Base-by-base conservation (phyloP, 139 green algal species). In the Ettlia oleoabundans region DNA sequence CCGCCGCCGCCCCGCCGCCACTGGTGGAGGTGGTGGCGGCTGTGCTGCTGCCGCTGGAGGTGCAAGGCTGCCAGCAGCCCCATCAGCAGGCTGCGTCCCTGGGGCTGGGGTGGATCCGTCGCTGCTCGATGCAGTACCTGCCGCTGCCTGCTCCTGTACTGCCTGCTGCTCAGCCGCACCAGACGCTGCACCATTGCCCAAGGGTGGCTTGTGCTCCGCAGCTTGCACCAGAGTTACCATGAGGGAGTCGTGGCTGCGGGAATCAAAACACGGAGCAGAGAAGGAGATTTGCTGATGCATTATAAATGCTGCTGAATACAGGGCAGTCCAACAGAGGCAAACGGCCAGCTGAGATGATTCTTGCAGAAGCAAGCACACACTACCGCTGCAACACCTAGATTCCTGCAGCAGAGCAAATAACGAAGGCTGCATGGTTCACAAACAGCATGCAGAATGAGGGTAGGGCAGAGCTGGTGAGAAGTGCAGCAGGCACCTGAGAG, bases 201-300 rank as follows among this genome's bases (percentile, higher is more conserved):
- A n/a, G n/a, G 41, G 41, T 33, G 32, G 24, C 32, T 51, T 35
- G 62, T 68, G 74, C 35, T 47, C 62, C 32, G 86, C 88, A 9
- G 89, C 81, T 2, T 42, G 42, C 37, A 89, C 89, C 0, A 97
- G 83, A 3, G 86, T 83, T 6, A 95, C 40, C 9, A 97, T 85
- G 76, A 97, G 86, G 9, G 83, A 65, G 79, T 97, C 93, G 40
- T 95, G 88, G 47, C 47, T 52, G n/a, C n/a, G n/a, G n/a, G n/a
- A n/a, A n/a, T n/a, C n/a, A n/a, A n/a, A n/a, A n/a, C n/a, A n/a
- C n/a, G n/a, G n/a, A n/a, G n/a, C n/a, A n/a, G n/a, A n/a, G n/a
- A n/a, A n/a, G n/a, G n/a, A n/a, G n/a, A n/a, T n/a, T n/a, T n/a
- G n/a, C n/a, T n/a, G n/a, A n/a, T n/a, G n/a, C n/a, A n/a, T n/a